Evolutionary conservation across 2,329 filamentous ascomycete genomes (phyloP).

Genomic region (Xylaria multiplex): DNA sequence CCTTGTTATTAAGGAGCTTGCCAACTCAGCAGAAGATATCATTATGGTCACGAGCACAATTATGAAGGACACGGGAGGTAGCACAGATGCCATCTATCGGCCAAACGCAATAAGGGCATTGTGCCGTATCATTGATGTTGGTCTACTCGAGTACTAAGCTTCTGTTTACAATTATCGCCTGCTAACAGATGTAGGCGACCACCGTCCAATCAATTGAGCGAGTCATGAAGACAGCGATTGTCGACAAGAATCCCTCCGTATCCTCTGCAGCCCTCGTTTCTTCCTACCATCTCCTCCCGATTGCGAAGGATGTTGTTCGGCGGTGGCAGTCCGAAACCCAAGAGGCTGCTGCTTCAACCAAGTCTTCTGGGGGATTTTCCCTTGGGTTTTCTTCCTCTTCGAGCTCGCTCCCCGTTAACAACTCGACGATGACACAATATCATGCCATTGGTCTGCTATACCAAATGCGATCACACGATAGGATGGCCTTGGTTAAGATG

Average conservation of each 20-base stretch:
- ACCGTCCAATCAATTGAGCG: conserved; percentile 98
- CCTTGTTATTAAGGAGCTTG: conserved; percentile 96
- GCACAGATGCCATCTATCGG: conserved; percentile 91
- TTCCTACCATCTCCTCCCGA: conserved; percentile 95
- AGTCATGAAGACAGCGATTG: conserved; percentile 98
- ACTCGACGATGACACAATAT: conserved; percentile 98
- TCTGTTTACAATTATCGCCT: conserved; percentile 4
- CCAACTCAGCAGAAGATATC: conserved; percentile 94
- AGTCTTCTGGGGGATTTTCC: conserved; percentile 89
- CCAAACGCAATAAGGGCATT: conserved; percentile 96
- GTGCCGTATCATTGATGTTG: conserved; percentile 95
- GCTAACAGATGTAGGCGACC: conserved; percentile 70
- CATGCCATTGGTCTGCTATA: conserved; percentile 97
- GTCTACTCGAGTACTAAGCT: conserved; percentile 46
- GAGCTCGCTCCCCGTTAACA: conserved; percentile 80
- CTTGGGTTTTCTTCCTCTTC: conserved; percentile 89
- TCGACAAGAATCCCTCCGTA: conserved; percentile 98
- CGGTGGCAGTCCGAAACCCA: conserved; percentile 99
- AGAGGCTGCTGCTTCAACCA: conserved; percentile 89
- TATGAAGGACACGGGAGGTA: conserved; percentile 98
- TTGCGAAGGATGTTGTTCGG: conserved; percentile 92
- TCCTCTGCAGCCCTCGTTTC: conserved; percentile 96
- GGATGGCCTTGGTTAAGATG: conserved; percentile 99
- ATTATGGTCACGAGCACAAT: conserved; percentile 99
- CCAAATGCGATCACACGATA: conserved; percentile 96